Evolutionary conservation across 108 stramenopile genomes (phyloP), one percentile per base, ranked within the genome.

Genomic region (Phaeodactylum tricornutum): DNA sequence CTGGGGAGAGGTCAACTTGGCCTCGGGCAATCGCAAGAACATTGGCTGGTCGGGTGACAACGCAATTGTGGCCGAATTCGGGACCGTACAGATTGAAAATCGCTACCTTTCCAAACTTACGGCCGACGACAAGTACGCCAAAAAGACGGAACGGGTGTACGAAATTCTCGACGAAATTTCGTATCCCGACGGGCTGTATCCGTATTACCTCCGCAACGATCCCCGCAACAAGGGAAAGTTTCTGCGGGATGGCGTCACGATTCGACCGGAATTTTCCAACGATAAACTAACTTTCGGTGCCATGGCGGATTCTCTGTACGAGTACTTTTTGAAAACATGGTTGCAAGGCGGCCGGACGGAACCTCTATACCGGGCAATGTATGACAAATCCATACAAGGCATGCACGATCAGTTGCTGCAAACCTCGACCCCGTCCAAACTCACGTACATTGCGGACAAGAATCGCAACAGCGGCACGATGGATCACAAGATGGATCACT

Each of bases 261-360:
- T 41, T 11, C 29, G 47, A 53, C 69, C 81, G 28, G 38, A 43
- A 5, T 79, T 85, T 50, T 34, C 59, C 55, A 69, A 71, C 38
- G 45, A 60, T n/a, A 68, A 71, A 31, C 35, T 82, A 17, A 81
- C 87, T 2, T 83, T 89, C 66, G 87, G 80, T 43, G 80, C 77
- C 35, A 77, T 71, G 73, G 57, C 62, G 0, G 82, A 82, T 48
- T 80, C 80, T 14, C 55, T 79, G 14, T 99, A 96, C 61, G 96
- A 97, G 67, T 97, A 99, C 64, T 77, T 99, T 72, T 69, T 99
- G 0, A 99, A 99, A 59, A 50, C 78, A 8, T 98, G 89, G 91
- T 21, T 98, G 12, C 87, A 94, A 41, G 85, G 88, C 3, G 92
- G 88, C 20, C 62, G 64, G 39, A 74, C 55, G 20, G 88, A 92